phyloP scores from a whole-genome alignment of 75 land plant species.

The Picea sitchensis region DNA sequence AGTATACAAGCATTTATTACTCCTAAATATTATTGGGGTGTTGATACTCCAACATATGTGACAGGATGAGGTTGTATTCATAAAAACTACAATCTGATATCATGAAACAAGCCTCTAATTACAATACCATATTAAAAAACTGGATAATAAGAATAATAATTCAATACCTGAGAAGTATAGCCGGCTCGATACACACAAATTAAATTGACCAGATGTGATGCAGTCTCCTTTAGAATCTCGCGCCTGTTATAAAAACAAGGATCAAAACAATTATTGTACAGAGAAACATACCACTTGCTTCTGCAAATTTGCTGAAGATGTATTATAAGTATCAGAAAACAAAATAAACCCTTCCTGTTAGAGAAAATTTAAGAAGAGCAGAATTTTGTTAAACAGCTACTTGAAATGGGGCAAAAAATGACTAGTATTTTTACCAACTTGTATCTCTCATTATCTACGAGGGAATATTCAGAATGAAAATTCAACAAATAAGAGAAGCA shows the following conservation, averaged over 20 bases:
- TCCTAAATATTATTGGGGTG: too few relatives aligned
- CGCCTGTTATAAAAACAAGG: conserved; percentile 41
- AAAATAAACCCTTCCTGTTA: too few relatives aligned
- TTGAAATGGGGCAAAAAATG: too few relatives aligned
- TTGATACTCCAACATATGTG: too few relatives aligned
- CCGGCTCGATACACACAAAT: conserved; percentile 91
- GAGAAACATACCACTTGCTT: background rate
- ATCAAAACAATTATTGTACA: background rate
- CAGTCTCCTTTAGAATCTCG: conserved; percentile 79
- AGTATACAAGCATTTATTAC: too few relatives aligned
- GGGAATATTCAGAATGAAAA: background rate
- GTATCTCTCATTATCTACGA: too few relatives aligned
- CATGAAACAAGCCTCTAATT: background rate
- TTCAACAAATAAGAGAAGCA: conserved; percentile 15
- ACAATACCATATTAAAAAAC: background rate
- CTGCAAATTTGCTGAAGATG: background rate
- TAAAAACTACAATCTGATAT: background rate
- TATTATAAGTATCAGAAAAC: too few relatives aligned
- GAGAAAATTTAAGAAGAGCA: too few relatives aligned
- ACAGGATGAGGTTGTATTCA: background rate
- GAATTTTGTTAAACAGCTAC: too few relatives aligned
- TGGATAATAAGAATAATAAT: background rate
- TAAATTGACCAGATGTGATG: conserved; percentile 57
- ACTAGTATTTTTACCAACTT: too few relatives aligned
- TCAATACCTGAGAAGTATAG: conserved; percentile 70